Evolutionary conservation across 179 eudicot species (phyloP), one percentile per base, ranked within the genome.

Genomic region (Spergularia azorica): DNA sequence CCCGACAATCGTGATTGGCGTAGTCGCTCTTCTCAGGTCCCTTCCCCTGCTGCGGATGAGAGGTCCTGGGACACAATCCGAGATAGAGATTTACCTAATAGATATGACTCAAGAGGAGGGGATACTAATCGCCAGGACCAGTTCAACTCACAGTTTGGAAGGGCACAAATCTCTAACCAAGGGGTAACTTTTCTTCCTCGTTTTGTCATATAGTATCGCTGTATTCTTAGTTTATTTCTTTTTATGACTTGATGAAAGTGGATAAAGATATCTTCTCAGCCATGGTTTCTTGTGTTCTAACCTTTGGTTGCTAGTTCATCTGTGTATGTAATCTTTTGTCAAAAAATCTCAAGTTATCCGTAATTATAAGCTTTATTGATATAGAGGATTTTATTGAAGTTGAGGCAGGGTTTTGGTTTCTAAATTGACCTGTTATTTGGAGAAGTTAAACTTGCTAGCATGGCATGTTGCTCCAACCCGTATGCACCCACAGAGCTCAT

Each of bases 1-100:
- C 96, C 93, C 57, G 98, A 94, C 81, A 88, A 80, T 63, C 94
- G 99, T 78, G 97, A 94, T 79, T 96, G 99, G 99, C 99, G 97
- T 80, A 91, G 84, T 67, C 90, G 98, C 51, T 69, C 98, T 69
- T 80, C 90, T 3, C 99, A 80, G 77, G 56, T 77, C 32, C 55
- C 91, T 76, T 21, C 89, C 17, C 82, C 93, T 58, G 66, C 74
- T 32, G 32, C 73, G 14, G 97, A 94, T 79, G 98, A 89, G 85
- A 91, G 92, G 77, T 88, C 97, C 43, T 90, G 98, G 98, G 99
- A 93, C n/a, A 70, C 88, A 17, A 76, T 85, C 56, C 88, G 86
- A 18, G 97, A 87, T 77, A 86, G 90, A 73, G 97, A 95, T 57
- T 83, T 80, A 79, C 57, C 80, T 74, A 82, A 76, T 74, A 70